Base-by-base conservation (phyloP, 148 eudicot genomes). In the Polygonum aviculare region DNA sequence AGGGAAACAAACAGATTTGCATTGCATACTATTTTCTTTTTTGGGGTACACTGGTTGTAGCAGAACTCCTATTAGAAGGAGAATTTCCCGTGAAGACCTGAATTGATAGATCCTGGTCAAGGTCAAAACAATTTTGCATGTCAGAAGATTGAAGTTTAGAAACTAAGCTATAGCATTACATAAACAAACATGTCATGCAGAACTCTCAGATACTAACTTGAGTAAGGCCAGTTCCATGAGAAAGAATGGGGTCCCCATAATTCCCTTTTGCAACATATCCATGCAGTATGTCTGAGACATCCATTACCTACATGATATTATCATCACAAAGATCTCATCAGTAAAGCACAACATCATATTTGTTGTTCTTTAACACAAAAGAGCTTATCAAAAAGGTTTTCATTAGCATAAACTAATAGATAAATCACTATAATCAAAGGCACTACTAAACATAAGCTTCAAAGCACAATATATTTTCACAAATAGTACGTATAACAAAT, bases 221-320 rank as follows among this genome's bases (percentile, higher is more conserved):
- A 36, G 44, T 67, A 14, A 15, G 72, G n/a, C 36, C 72, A 67
- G 8, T 14, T 38, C 45, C 72, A 67, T 67, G 21, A 31, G 69
- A 38, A 60, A 26, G 8, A 38, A 80, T 82, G 33, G 70, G 65
- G 77, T 89, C 96, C 82, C 80, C 79, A 75, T 85, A 92, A 78
- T 81, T 79, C 78, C 75, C 78, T 82, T 84, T 86, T 69, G 77
- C 75, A 71, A 83, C 77, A 82, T 86, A 89, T 69, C 19, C 76
- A 59, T 82, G 83, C 75, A 94, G 40, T 83, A 83, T 69, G 72
- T 87, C 92, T 52, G 98, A 90, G 76, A 94, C 72, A 80, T 94
- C 94, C 80, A 83, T n/a, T 77, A 90, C 88, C 98, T 94, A n/a
- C n/a, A 45, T 19, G 8, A 48, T 2, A 72, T 45, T 36, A 35